phyloP scores from a whole-genome alignment of 768 basidiomycete species.

The Dentipellis fragilis region DNA sequence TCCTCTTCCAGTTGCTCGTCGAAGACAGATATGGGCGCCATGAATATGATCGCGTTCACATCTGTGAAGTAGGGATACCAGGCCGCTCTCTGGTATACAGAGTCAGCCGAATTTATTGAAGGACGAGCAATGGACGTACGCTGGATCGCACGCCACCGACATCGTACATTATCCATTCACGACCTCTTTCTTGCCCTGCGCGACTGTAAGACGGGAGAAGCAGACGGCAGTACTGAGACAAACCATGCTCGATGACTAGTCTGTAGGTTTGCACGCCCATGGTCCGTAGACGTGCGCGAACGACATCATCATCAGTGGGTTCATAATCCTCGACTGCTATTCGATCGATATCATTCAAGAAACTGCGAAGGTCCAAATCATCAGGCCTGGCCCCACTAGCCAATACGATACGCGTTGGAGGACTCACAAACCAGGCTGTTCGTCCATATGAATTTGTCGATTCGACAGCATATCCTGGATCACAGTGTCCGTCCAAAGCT shows the following conservation, averaged over 20 bases:
- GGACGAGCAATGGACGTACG: constrained; percentile 22
- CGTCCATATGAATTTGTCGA: constrained; percentile 41
- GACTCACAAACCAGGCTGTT: constrained; percentile 61
- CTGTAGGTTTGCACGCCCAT: constrained; percentile 67
- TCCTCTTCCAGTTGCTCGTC: constrained; percentile 69
- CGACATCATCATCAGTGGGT: constrained; percentile 64
- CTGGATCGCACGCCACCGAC: constrained; percentile 54
- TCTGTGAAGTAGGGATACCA: constrained; percentile 79
- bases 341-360: constrained; percentile 61
- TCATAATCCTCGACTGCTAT: constrained; percentile 45
- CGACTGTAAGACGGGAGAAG: background rate
- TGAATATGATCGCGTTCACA: constrained; percentile 72
- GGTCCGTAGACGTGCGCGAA: constrained; percentile 66
- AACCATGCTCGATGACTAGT: constrained; percentile 49
- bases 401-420: background rate
- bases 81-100: constrained; percentile 35
- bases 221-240: background rate
- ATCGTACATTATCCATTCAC: constrained; percentile 61
- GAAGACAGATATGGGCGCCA: constrained; percentile 62
- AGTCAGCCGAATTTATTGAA: background rate
- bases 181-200: constrained; percentile 18
- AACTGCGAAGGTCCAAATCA: constrained; percentile 32
- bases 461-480: constrained; percentile 43
- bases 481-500: constrained; percentile 52
- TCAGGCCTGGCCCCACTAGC: background rate